Conservation (phyloP, 305 asterid genomes). For the Petunia hybrid region DNA sequence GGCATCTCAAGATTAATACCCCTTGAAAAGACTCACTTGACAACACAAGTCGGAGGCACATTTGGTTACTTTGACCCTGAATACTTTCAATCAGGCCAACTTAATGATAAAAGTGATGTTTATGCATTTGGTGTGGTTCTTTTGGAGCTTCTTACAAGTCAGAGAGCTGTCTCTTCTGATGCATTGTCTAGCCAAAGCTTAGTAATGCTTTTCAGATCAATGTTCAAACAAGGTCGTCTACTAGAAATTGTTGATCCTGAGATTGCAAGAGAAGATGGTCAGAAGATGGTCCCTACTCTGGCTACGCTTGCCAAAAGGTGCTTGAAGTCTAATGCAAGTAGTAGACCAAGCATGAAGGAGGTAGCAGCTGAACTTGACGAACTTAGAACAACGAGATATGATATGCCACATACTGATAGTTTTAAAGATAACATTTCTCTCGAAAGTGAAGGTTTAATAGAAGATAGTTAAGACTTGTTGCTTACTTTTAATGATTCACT, state of each 20-base stretch:
- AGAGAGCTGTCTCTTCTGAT: constrained; percentile 36
- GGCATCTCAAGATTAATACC: no score
- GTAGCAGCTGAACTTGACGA: constrained; percentile 48
- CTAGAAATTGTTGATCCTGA: no score
- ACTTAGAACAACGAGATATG: not conserved
- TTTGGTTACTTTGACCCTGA: constrained; percentile 47
- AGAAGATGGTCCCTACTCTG: constrained; percentile 38
- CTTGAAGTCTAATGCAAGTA: constrained; percentile 40
- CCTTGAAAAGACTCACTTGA: constrained; percentile 36
- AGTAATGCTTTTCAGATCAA: constrained; percentile 34
- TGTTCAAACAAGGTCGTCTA: constrained; percentile 33
- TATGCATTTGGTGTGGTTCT: no score
- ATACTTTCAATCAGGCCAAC: no score
- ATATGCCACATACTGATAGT: constrained; percentile 5
- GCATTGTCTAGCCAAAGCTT: constrained; percentile 35
- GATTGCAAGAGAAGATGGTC: constrained; percentile 37
- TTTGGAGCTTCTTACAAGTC: constrained; percentile 45
- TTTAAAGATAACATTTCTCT: not conserved
- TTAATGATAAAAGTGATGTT: no score
- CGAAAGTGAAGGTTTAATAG: constrained; percentile 18
- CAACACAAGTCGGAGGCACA: constrained; percentile 47
- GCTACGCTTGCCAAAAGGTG: constrained; percentile 46
- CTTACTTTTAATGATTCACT: no score
- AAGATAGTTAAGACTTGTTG: no score
- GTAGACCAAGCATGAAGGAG: constrained; percentile 50